Evolutionary conservation across 495 filamentous ascomycete species (phyloP).

Genomic region (Halenospora varia): DNA sequence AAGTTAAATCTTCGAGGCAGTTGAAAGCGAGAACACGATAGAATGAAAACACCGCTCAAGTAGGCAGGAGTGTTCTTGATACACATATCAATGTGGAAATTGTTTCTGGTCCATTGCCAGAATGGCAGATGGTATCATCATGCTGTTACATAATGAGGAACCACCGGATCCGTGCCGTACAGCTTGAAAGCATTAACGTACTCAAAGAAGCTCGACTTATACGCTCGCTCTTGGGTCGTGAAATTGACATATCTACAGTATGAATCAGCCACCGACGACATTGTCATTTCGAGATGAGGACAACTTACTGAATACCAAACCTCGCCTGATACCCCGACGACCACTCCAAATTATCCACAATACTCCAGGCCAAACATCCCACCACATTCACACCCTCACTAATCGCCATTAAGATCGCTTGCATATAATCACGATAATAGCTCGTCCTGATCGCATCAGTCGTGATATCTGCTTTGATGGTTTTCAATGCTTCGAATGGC

Average conservation of each 20-base stretch:
- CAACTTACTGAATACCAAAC: slow-evolving; percentile 40
- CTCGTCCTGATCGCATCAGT: slow-evolving; percentile 33
- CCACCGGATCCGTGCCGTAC: slow-evolving; percentile 17
- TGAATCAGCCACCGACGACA: not conserved
- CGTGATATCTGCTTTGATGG: slow-evolving; percentile 28
- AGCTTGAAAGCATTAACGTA: slow-evolving; percentile 35
- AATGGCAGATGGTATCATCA: no score
- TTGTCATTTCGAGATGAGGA: slow-evolving; percentile 12
- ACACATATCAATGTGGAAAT: no score
- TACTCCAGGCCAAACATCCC: slow-evolving; percentile 38
- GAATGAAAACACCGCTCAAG: no score
- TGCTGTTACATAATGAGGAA: slow-evolving; percentile 11
- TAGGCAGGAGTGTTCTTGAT: no score
- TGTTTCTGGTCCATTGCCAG: no score
- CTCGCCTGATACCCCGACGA: slow-evolving; percentile 19
- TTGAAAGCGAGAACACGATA: no score
- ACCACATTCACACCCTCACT: slow-evolving; percentile 37
- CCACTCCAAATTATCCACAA: slow-evolving; percentile 26
- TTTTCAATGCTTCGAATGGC: slow-evolving; percentile 35
- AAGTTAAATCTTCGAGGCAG: no score
- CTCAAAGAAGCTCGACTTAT: slow-evolving; percentile 46
- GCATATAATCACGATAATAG: slow-evolving; percentile 37
- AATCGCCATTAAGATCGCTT: slow-evolving; percentile 34
- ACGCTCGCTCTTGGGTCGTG: slow-evolving; percentile 36
- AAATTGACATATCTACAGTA: slow-evolving; percentile 31